Percentiles rank a stretch among this genome's conserved stretches.
These are phyloP conservation scores for Penicillium italicum DNA, from an alignment of 2,329 filamentous ascomycete species.

Conservation along the genomic window DNA sequence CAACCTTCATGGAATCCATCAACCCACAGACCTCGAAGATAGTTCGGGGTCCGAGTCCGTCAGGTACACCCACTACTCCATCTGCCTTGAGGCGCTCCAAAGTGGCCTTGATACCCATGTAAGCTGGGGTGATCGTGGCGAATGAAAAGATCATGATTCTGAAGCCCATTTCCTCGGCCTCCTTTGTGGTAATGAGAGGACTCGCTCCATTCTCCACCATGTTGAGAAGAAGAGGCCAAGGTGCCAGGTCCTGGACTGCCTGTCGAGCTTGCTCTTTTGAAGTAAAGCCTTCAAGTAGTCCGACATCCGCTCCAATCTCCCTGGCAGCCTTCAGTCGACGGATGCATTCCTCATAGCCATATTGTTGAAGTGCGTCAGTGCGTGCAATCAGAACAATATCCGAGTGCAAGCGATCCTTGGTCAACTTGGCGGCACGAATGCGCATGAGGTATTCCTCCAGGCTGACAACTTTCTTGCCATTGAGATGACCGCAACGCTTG, in stretches of 20 bases:
- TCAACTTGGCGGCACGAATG: constrained; percentile 36
- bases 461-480: constrained; percentile 39
- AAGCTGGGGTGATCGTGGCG: constrained; percentile 36
- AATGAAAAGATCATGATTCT: constrained; percentile 45
- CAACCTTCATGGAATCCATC: constrained; percentile 39
- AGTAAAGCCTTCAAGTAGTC: constrained; percentile 42
- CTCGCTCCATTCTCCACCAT: constrained; percentile 44
- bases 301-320: constrained; percentile 40
- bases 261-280: constrained; percentile 36
- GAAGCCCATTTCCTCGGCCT: constrained; percentile 42
- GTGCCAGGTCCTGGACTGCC: constrained; percentile 37
- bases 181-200: constrained; percentile 37
- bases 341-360: constrained; percentile 43
- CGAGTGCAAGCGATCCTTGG: constrained; percentile 33
- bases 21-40: constrained; percentile 43
- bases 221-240: constrained; percentile 43
- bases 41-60: constrained; percentile 32
- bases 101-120: constrained; percentile 34
- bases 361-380: constrained; percentile 38
- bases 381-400: constrained; percentile 46
- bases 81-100: constrained; percentile 36
- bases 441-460: constrained; percentile 35
- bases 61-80: constrained; percentile 33
- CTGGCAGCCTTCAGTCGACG: constrained; percentile 37
- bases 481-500: constrained; percentile 42